Evolutionary conservation across 257 asterid species (phyloP).

Genomic region (Solanum sitiens): DNA sequence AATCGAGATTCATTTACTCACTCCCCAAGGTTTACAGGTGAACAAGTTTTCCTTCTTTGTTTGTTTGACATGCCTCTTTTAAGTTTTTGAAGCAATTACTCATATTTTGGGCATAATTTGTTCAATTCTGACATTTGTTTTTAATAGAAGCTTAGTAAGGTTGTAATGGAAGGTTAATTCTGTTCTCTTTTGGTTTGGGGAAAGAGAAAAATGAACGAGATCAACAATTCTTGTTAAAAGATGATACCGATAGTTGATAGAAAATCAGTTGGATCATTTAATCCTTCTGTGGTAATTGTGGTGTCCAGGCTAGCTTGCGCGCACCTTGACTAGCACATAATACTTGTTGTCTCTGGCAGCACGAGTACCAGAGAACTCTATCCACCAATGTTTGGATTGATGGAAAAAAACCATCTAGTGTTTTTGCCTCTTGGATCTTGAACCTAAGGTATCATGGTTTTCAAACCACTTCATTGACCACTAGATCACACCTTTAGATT

Average conservation of each 20-base stretch:
- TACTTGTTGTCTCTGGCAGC: neutral
- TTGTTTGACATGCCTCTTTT: neutral
- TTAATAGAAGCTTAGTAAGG: neutral
- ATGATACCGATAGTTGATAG: neutral
- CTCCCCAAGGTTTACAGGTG: slow-evolving; percentile 95
- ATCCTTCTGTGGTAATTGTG: neutral
- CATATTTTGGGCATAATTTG: neutral
- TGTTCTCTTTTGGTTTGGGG: neutral
- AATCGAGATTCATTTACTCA: slow-evolving; percentile 75
- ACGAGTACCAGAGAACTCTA: neutral
- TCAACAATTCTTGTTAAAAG: neutral
- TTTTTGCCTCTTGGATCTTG: neutral
- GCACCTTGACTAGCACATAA: neutral
- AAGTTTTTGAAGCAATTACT: neutral
- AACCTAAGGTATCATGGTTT: neutral
- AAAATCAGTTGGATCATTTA: neutral
- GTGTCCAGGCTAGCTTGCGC: neutral
- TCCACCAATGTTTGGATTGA: neutral
- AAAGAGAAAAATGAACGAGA: neutral
- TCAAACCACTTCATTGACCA: neutral
- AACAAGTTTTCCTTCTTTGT: neutral
- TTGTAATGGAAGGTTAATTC: neutral
- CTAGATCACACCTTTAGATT: neutral
- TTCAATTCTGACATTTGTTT: neutral
- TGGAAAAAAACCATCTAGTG: neutral